Percentiles rank a stretch among this genome's conserved stretches.
These are phyloP conservation scores for Laetiporus sulphureus DNA, from an alignment of 1,284 basidiomycete genomes.

Conservation along the genomic window DNA sequence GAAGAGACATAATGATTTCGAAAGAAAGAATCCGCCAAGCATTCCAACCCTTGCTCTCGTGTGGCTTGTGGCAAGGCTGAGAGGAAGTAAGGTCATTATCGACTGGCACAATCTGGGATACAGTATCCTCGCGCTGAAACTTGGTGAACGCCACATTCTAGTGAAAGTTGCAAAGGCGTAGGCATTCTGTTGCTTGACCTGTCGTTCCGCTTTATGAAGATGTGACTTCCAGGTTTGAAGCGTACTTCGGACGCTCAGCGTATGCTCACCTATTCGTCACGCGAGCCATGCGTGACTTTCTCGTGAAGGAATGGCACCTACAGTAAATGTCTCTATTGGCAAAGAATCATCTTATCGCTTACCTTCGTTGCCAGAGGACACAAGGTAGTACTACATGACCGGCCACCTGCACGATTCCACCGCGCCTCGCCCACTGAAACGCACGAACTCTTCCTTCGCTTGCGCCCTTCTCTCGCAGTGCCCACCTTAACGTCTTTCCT, in stretches of 20 bases:
- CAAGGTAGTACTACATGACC: conserved; percentile 79
- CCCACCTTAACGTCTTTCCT: conserved; percentile 33
- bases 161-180: conserved; percentile 73
- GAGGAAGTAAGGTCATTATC: conserved; percentile 83
- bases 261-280: conserved; percentile 95
- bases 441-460: conserved; percentile 65
- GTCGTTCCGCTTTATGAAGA: neutral
- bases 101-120: conserved; percentile 99
- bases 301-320: conserved; percentile 73
- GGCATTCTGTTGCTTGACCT: neutral
- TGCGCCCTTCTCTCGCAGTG: conserved; percentile 32
- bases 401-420: conserved; percentile 80
- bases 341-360: conserved; percentile 6
- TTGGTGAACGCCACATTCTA: conserved; percentile 62
- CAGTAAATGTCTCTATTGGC: conserved; percentile 41
- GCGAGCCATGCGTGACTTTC: conserved; percentile 70
- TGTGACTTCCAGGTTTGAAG: conserved; percentile 62
- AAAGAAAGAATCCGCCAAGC: conserved; percentile 85
- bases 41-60: conserved; percentile 91
- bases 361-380: conserved; percentile 48
- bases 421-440: conserved; percentile 60
- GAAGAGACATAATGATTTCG: too few species aligned
- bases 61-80: conserved; percentile 62
- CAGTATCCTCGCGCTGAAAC: conserved; percentile 82
- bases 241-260: conserved; percentile 70